These are phyloP conservation scores for Chaetomiaceae sp. DNA, from an alignment of 2,329 filamentous ascomycete species.

Conservation along the genomic window DNA sequence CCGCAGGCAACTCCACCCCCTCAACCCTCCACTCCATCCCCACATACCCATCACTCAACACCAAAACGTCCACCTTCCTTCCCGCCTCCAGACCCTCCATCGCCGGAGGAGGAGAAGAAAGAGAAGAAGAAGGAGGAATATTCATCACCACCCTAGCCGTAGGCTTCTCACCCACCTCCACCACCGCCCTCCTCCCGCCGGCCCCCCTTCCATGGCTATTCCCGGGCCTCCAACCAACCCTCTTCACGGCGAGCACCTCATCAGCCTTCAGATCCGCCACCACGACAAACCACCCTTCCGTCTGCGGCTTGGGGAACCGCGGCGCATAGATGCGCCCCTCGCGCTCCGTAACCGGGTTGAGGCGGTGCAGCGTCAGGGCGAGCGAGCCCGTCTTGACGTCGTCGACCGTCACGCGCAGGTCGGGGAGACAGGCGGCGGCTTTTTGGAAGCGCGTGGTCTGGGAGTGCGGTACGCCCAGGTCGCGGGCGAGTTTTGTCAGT, in stretches of 20 bases:
- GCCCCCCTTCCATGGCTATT: constrained; percentile 14
- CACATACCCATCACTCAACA: constrained; percentile 84
- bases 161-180: constrained; percentile 43
- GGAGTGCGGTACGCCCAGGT: constrained; percentile 46
- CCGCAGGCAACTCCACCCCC: constrained; percentile 49
- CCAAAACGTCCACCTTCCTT: constrained; percentile 65
- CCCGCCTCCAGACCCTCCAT: constrained; percentile 39
- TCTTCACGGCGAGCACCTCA: constrained; percentile 81
- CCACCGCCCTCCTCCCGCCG: constrained; percentile 26
- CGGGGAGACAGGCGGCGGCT: constrained; percentile 63
- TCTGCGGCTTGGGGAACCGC: constrained; percentile 88
- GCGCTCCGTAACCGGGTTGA: constrained; percentile 60
- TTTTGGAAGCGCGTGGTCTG: constrained; percentile 50
- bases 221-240: constrained; percentile 64
- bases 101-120: no score
- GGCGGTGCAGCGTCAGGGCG: constrained; percentile 58
- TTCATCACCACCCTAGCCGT: constrained; percentile 56
- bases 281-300: constrained; percentile 86
- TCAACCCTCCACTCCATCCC: constrained; percentile 58
- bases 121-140: no score
- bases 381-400: constrained; percentile 60
- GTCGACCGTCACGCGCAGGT: constrained; percentile 58
- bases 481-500: constrained; percentile 40
- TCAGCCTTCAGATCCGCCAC: constrained; percentile 63
- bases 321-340: constrained; percentile 81